Evolutionary conservation across 2,329 filamentous ascomycete genomes (phyloP).

Genomic region (Fusarium verticillioides): DNA sequence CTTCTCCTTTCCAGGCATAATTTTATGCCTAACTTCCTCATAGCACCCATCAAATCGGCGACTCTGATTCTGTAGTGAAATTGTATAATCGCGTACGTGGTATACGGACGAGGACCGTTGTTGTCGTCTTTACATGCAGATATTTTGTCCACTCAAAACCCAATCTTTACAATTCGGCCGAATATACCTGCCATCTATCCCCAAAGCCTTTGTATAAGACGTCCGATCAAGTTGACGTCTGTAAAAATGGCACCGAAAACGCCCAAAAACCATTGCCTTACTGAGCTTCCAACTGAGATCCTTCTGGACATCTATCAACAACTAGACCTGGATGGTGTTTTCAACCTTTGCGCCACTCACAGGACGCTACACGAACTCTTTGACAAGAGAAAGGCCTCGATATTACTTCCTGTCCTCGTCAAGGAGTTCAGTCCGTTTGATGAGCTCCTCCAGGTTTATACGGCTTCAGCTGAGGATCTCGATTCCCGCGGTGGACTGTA

Average conservation of each 20-base stretch:
- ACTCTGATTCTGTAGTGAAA: constrained; percentile 19
- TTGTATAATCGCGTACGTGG: neutral
- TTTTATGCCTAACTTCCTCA: neutral
- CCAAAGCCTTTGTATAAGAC: neutral
- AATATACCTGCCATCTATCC: neutral
- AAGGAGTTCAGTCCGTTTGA: constrained; percentile 58
- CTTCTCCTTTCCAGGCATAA: neutral
- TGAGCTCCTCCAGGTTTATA: constrained; percentile 60
- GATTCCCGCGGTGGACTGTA: constrained; percentile 48
- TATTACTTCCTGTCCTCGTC: constrained; percentile 56
- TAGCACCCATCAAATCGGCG: constrained; percentile 12
- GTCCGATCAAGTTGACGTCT: neutral
- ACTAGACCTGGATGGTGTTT: constrained; percentile 56
- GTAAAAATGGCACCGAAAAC: constrained; percentile 32
- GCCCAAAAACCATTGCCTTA: constrained; percentile 36
- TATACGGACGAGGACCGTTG: neutral
- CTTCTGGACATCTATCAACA: constrained; percentile 60
- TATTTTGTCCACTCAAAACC: neutral
- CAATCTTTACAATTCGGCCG: neutral
- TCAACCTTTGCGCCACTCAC: constrained; percentile 52
- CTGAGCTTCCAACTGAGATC: constrained; percentile 58
- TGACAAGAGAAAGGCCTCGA: constrained; percentile 51
- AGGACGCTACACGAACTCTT: constrained; percentile 56
- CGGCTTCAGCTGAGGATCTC: constrained; percentile 54
- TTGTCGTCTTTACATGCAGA: constrained; percentile 1